Evolutionary conservation across 371 early-diverging fungal species (phyloP).

Genomic region (Mortierella sp.): DNA sequence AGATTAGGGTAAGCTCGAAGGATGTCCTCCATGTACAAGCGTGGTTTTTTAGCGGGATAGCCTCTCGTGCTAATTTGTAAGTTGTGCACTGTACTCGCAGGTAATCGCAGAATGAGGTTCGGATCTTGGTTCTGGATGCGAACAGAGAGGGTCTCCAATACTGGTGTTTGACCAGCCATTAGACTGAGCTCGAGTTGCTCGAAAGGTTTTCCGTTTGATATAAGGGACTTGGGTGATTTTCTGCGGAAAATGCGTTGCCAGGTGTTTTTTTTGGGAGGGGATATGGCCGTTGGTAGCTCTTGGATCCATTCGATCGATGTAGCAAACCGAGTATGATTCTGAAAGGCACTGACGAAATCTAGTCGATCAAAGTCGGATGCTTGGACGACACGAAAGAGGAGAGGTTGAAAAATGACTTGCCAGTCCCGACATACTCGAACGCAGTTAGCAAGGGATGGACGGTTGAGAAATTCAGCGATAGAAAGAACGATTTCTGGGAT

Average conservation of each 20-base stretch:
- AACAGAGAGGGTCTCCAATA: slow-evolving; percentile 26
- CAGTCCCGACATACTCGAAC: slow-evolving; percentile 38
- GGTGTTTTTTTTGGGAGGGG: slow-evolving; percentile 19
- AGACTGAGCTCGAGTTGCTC: slow-evolving; percentile 31
- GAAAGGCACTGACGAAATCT: slow-evolving; percentile 26
- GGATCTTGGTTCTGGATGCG: slow-evolving; percentile 43
- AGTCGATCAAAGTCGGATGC: slow-evolving; percentile 35
- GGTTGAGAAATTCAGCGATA: slow-evolving; percentile 33
- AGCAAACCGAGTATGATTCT: slow-evolving; percentile 27
- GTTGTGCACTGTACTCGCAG: slow-evolving; percentile 26
- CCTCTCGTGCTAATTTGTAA: slow-evolving; percentile 42
- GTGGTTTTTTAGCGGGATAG: slow-evolving; percentile 34
- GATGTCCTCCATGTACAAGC: slow-evolving; percentile 42
- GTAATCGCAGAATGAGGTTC: slow-evolving; percentile 21
- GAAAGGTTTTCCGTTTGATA: slow-evolving; percentile 14
- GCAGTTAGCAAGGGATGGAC: slow-evolving; percentile 27
- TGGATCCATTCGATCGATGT: slow-evolving; percentile 49
- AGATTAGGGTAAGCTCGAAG: slow-evolving; percentile 39
- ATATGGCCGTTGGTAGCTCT: not conserved
- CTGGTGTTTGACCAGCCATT: slow-evolving; percentile 22
- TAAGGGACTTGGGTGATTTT: slow-evolving; percentile 1
- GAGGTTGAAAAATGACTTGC: slow-evolving; percentile 39
- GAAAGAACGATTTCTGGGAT: slow-evolving; percentile 45
- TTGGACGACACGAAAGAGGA: slow-evolving; percentile 34
- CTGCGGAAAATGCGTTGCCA: slow-evolving; percentile 32